Conservation (phyloP, 1,139 yeast genomes). For the Candida sojae region DNA sequence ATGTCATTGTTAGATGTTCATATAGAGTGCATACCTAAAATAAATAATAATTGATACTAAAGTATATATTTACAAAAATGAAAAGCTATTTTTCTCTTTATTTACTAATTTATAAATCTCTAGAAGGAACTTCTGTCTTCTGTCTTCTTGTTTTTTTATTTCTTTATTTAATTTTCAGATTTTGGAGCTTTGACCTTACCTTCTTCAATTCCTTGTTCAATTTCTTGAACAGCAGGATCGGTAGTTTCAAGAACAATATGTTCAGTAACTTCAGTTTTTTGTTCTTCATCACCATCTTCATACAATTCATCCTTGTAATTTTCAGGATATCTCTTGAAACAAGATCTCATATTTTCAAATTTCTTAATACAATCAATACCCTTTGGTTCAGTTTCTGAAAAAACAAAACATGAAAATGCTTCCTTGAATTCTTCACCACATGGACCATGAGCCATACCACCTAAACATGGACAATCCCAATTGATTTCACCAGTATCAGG, state of each 20-base stretch:
- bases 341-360: conserved; percentile 89
- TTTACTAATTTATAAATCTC: no score
- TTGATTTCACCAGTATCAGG: conserved; percentile 99
- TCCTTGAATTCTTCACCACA: conserved; percentile 98
- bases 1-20: no score
- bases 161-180: not conserved
- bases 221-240: conserved; percentile 16
- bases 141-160: not conserved
- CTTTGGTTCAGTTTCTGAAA: conserved; percentile 94
- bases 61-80: no score
- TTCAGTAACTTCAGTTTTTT: conserved; percentile 13
- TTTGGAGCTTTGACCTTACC: conserved; percentile 8
- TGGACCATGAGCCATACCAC: conserved; percentile 99
- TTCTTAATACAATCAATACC: conserved; percentile 96
- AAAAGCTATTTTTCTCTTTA: no score
- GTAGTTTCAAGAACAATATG: conserved; percentile 13
- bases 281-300: conserved; percentile 58
- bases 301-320: conserved; percentile 89
- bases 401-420: conserved; percentile 94
- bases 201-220: conserved; percentile 9
- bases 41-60: no score
- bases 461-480: conserved; percentile 99
- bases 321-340: conserved; percentile 93
- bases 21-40: no score
- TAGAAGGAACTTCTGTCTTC: no score